Evolutionary conservation across 352 stramenopile genomes (phyloP), one percentile per base, ranked within the genome.

Genomic region (Plasmopara muralis): DNA sequence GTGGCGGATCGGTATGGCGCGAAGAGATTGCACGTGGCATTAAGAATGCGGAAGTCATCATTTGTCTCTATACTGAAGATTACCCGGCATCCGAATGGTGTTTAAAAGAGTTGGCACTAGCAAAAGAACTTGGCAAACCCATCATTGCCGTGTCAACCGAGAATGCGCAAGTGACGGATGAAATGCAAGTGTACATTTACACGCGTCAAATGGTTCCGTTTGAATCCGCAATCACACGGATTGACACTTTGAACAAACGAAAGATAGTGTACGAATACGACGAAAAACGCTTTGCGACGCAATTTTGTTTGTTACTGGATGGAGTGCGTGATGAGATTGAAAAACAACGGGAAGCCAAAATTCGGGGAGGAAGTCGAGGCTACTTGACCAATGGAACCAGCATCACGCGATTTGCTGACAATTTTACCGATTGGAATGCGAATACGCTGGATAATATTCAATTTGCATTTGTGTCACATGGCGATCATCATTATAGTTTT

Each of bases 131-230:
- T 15, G 68, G 72, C 12, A 87, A 66, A 49, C 77, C 75, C 6
- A 87, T 88, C 43, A 74, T 88, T 34, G 77, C 81, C 8, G 64
- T 87, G 0, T 89, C 77, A 14, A 74, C 77, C 0, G 79, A 92
- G 50, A 62, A 61, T 48, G 73, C 63, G 6, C 35, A 57, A 3
- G 68, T 89, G 18, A 80, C 68, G 10, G 77, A 89, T 9, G 78
- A 92, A 46, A 72, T 92, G 60, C 78, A 92, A 47, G 78, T 89
- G 56, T 92, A 92, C 62, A 69, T 92, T 20, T 89, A 89, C 65
- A 89, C 82, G 30, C 77, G 82, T 4, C 78, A 89, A 54, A 89
- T 92, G 60, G 72, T 92, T 29, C 79, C 81, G 33, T 92, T 92
- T 44, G 77, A 89, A 62, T 63, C 69, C 9, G 62, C 77, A 10